Evolutionary conservation across 2,329 filamentous ascomycete species (phyloP).

Genomic region (Myriosclerotinia scirpicola): DNA sequence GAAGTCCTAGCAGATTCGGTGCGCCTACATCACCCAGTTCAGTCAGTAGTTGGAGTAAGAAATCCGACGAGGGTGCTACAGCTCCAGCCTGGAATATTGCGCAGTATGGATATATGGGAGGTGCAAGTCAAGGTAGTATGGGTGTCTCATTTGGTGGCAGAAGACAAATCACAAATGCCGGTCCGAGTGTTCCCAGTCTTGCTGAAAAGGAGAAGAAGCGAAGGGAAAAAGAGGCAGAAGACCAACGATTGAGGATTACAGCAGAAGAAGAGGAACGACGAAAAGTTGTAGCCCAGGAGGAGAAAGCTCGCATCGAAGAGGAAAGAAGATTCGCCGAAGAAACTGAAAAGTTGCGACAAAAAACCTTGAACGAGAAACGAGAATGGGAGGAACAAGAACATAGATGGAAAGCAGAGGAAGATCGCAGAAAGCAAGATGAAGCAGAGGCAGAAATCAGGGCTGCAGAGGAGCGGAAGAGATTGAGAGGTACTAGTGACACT

Average conservation of each 20-base stretch:
- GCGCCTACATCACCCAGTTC: slow-evolving; percentile 53
- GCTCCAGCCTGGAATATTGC: slow-evolving; percentile 96
- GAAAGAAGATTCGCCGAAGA: slow-evolving; percentile 68
- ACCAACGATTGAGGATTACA: slow-evolving; percentile 56
- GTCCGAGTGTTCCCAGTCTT: slow-evolving; percentile 74
- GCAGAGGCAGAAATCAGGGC: slow-evolving; percentile 67
- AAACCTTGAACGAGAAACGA: slow-evolving; percentile 66
- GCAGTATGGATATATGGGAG: slow-evolving; percentile 98
- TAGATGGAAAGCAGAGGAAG: slow-evolving; percentile 75
- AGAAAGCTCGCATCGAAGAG: slow-evolving; percentile 60
- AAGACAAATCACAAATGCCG: slow-evolving; percentile 85
- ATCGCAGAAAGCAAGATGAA: slow-evolving; percentile 69
- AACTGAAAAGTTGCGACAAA: slow-evolving; percentile 55
- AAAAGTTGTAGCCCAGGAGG: slow-evolving; percentile 56
- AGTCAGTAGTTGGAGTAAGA: slow-evolving; percentile 89
- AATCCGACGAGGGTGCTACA: slow-evolving; percentile 74
- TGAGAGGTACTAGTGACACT: slow-evolving; percentile 60
- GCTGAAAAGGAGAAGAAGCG: slow-evolving; percentile 78
- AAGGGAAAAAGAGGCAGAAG: slow-evolving; percentile 57
- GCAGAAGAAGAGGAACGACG: slow-evolving; percentile 54
- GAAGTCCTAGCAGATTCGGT: slow-evolving; percentile 61
- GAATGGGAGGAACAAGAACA: slow-evolving; percentile 76
- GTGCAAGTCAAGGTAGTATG: slow-evolving; percentile 91
- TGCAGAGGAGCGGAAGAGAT: slow-evolving; percentile 62
- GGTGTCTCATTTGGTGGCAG: slow-evolving; percentile 90